A percentile compares a stretch with the other conserved stretches of the same genome.
Conservation (phyloP, 2,329 filamentous ascomycete species). For the Microsporum audouinii region DNA sequence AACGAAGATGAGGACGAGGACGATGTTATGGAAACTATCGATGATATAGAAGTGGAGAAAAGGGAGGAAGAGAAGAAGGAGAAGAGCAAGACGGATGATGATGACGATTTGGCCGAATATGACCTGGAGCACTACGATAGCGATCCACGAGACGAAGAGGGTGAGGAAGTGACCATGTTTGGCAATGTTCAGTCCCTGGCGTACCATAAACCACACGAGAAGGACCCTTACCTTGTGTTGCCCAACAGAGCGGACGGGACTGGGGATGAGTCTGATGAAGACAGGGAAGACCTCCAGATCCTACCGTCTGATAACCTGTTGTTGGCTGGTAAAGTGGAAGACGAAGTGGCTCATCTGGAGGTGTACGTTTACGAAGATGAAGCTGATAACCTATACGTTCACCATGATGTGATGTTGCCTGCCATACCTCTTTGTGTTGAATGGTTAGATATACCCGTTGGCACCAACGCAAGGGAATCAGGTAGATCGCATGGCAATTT, state of each 20-base stretch:
- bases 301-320: constrained; percentile 86
- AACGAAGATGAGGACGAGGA: constrained; percentile 28
- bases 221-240: constrained; percentile 93
- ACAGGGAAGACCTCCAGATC: constrained; percentile 87
- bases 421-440: constrained; percentile 91
- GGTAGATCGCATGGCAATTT: constrained; percentile 70
- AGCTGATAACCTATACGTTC: constrained; percentile 93
- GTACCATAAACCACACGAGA: constrained; percentile 87
- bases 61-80: constrained; percentile 16
- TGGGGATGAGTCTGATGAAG: constrained; percentile 63
- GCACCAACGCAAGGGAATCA: constrained; percentile 47
- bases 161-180: constrained; percentile 77
- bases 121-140: constrained; percentile 94
- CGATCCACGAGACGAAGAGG: constrained; percentile 55
- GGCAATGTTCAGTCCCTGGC: constrained; percentile 87
- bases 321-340: constrained; percentile 85
- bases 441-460: constrained; percentile 88
- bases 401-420: constrained; percentile 98
- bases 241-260: constrained; percentile 45
- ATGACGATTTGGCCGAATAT: constrained; percentile 85
- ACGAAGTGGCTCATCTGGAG: constrained; percentile 91
- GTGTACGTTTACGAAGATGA: constrained; percentile 96
- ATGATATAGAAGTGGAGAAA: constrained; percentile 15
- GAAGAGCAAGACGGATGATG: constrained; percentile 5
- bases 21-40: constrained; percentile 22